phyloP scores from a whole-genome alignment of 192 early-diverging fungal species.

The Lunasporangiospora selenospora region DNA sequence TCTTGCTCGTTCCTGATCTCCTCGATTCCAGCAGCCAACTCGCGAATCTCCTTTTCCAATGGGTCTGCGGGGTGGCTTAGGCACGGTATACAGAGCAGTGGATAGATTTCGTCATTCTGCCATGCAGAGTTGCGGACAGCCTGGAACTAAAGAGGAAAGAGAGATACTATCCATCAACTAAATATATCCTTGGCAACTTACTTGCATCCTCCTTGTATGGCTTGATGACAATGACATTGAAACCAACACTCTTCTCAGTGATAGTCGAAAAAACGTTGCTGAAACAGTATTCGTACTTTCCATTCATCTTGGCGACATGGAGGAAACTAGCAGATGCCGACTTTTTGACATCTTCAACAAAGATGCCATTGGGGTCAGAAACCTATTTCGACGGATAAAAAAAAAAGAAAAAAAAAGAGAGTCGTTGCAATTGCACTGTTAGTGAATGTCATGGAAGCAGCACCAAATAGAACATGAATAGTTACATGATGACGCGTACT shows the following conservation, averaged over 20 bases:
- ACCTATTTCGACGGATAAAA: conserved; percentile 36
- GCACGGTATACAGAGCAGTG: too few species aligned
- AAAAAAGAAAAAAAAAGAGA: not conserved
- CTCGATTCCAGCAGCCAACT: conserved; percentile 65
- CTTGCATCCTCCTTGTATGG: conserved; percentile 48
- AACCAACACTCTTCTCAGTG: conserved; percentile 65
- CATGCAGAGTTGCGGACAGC: too few species aligned
- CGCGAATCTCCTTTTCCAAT: conserved; percentile 68
- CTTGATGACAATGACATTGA: conserved; percentile 60
- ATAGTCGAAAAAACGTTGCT: conserved; percentile 71
- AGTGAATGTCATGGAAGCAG: too few species aligned
- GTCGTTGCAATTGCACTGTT: too few species aligned
- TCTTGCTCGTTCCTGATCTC: conserved; percentile 75
- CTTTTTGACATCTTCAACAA: conserved; percentile 41
- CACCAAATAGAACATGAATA: too few species aligned
- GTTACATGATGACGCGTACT: not conserved
- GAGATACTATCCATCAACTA: too few species aligned
- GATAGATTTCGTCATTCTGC: too few species aligned
- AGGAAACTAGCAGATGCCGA: conserved; percentile 50
- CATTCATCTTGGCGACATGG: conserved; percentile 54
- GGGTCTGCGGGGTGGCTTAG: conserved; percentile 64
- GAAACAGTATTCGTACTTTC: conserved; percentile 79
- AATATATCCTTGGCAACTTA: too few species aligned
- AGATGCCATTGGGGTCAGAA: conserved; percentile 47
- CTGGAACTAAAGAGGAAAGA: too few species aligned